Conservation (phyloP, 257 asterid genomes). For the Solanum piurae region DNA sequence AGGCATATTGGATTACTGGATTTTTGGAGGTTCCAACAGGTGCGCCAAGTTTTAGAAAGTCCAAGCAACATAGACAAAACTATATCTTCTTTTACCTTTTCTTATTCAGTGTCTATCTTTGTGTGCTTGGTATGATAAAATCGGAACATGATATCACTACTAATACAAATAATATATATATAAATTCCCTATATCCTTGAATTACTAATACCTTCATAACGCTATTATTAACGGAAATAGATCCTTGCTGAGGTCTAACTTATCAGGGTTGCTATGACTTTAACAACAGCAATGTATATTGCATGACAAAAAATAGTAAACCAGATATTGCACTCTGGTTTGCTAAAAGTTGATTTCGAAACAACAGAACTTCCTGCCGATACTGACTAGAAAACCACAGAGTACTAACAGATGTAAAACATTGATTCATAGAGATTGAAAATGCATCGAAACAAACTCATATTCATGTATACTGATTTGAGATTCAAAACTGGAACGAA, state of each 20-base stretch:
- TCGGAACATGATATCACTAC: background rate
- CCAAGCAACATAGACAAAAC: no score
- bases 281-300: background rate
- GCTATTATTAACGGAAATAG: rapidly evolving
- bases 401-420: background rate
- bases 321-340: background rate
- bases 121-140: background rate
- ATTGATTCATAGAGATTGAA: background rate
- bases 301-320: background rate
- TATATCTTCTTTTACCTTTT: background rate
- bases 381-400: background rate
- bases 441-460: background rate
- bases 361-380: background rate
- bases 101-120: background rate
- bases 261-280: background rate
- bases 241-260: background rate
- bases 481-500: background rate
- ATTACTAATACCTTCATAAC: background rate
- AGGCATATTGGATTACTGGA: no score
- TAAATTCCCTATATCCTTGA: background rate
- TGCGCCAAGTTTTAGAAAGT: background rate
- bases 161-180: background rate
- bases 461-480: background rate
- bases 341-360: background rate
- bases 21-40: no score